Evolutionary conservation across 2,329 filamentous ascomycete genomes (phyloP).

Genomic region (Malbranchea cinnamomea): DNA sequence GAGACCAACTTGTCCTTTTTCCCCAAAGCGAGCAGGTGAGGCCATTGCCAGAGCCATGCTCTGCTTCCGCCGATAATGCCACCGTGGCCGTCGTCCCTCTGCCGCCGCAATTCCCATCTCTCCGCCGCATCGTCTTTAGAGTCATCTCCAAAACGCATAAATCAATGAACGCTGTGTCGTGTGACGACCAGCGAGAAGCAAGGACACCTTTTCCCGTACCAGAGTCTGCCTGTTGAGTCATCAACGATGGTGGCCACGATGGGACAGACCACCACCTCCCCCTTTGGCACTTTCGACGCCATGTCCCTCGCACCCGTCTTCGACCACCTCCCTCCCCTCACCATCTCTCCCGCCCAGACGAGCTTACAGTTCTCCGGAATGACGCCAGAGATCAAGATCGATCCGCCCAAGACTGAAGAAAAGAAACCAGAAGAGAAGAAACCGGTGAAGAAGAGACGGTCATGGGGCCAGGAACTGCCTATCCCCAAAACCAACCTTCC

Average conservation of each 20-base stretch:
- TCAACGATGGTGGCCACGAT: not conserved
- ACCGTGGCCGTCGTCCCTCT: slow-evolving; percentile 17
- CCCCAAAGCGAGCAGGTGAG: too few species aligned
- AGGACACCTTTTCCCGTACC: not conserved
- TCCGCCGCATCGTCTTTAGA: slow-evolving; percentile 6
- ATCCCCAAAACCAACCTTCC: slow-evolving; percentile 94
- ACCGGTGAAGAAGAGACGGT: slow-evolving; percentile 84
- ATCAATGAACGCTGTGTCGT: not conserved
- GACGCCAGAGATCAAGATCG: slow-evolving; percentile 13
- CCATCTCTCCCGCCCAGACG: slow-evolving; percentile 27
- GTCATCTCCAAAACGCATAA: slow-evolving; percentile 10
- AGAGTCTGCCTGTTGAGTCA: not conserved
- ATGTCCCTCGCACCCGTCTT: slow-evolving; percentile 18
- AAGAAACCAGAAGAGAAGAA: slow-evolving; percentile 47
- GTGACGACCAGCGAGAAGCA: not conserved
- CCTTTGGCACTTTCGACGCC: slow-evolving; percentile 19
- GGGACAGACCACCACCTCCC: slow-evolving; percentile 8
- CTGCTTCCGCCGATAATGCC: slow-evolving; percentile 21
- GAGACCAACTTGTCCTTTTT: slow-evolving; percentile 23
- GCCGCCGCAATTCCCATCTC: slow-evolving; percentile 6
- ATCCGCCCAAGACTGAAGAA: slow-evolving; percentile 24
- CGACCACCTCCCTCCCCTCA: slow-evolving; percentile 23
- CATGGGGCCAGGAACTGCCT: slow-evolving; percentile 93
- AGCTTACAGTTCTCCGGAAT: slow-evolving; percentile 17
- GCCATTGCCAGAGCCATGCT: slow-evolving; percentile 13